Conservation (phyloP, 1,284 basidiomycete genomes). For the Amylostereum chailletii region DNA sequence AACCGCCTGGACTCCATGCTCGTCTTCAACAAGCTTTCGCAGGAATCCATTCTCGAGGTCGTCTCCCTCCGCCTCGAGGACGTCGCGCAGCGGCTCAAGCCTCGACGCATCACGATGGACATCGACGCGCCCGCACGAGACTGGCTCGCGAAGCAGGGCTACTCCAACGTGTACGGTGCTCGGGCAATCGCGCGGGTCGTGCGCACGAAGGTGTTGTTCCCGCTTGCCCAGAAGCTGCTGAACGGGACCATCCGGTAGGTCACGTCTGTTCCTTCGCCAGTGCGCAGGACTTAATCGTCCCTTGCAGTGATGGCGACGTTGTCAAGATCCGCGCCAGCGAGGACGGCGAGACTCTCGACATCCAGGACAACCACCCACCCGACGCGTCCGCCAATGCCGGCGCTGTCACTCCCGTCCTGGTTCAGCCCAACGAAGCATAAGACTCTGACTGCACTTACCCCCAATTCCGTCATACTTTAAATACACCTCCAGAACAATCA, state of each 20-base stretch:
- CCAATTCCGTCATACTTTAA: too few species aligned
- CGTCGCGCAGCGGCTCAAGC: constrained; percentile 57
- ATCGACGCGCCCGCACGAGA: constrained; percentile 55
- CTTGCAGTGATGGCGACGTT: constrained; percentile 49
- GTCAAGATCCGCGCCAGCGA: constrained; percentile 43
- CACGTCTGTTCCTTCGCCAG: too few species aligned
- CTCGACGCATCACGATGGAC: constrained; percentile 65
- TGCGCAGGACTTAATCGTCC: neutral
- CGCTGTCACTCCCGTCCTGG: too few species aligned
- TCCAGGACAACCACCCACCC: constrained; percentile 49
- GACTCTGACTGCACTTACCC: too few species aligned
- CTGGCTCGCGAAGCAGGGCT: constrained; percentile 78
- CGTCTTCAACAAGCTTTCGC: constrained; percentile 86
- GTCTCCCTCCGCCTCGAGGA: constrained; percentile 72
- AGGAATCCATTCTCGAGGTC: constrained; percentile 65
- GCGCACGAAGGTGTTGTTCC: constrained; percentile 69
- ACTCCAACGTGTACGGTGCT: constrained; percentile 82
- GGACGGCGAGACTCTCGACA: constrained; percentile 37
- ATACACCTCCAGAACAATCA: neutral
- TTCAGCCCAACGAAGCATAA: too few species aligned
- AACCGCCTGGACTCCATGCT: constrained; percentile 85
- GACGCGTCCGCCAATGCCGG: constrained; percentile 21
- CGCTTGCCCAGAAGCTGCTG: constrained; percentile 68
- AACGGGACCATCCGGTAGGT: constrained; percentile 66
- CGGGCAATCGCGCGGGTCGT: constrained; percentile 79